These are phyloP conservation scores for Paraconiothyrium brasiliense DNA, from an alignment of 2,329 filamentous ascomycete genomes.

Conservation along the genomic window DNA sequence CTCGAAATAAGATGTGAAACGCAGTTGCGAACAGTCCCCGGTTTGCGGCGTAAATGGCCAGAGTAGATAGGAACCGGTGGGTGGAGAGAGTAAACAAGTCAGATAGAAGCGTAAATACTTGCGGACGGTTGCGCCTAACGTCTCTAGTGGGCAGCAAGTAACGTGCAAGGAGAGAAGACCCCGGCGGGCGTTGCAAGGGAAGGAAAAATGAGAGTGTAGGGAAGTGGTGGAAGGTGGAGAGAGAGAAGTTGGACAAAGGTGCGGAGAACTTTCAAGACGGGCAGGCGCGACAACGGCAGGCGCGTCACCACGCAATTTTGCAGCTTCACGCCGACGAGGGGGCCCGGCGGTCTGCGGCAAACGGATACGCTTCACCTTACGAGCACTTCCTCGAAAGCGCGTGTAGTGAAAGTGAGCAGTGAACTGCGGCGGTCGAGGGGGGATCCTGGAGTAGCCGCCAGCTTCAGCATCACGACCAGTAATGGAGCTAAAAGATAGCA, in stretches of 20 bases:
- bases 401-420: background rate
- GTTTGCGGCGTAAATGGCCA: constrained; percentile 49
- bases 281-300: constrained; percentile 10
- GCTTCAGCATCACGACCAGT: background rate
- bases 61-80: constrained; percentile 44
- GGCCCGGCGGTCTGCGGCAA: background rate
- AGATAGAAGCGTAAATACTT: constrained; percentile 23
- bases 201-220: constrained; percentile 19
- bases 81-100: constrained; percentile 32
- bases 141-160: constrained; percentile 27
- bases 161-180: constrained; percentile 7
- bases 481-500: no score
- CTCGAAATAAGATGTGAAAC: constrained; percentile 48
- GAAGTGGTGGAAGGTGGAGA: constrained; percentile 22
- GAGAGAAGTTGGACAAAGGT: constrained; percentile 1
- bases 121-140: constrained; percentile 5
- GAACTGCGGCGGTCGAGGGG: constrained; percentile 12
- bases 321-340: background rate
- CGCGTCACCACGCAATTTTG: background rate
- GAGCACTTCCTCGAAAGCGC: background rate
- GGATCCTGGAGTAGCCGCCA: background rate
- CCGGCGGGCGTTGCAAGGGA: constrained; percentile 9
- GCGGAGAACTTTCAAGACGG: constrained; percentile 15
- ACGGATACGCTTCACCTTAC: background rate
- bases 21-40: constrained; percentile 34